These are phyloP conservation scores for Pseudonectria buxi DNA, from an alignment of 2,329 filamentous ascomycete genomes.

Conservation along the genomic window DNA sequence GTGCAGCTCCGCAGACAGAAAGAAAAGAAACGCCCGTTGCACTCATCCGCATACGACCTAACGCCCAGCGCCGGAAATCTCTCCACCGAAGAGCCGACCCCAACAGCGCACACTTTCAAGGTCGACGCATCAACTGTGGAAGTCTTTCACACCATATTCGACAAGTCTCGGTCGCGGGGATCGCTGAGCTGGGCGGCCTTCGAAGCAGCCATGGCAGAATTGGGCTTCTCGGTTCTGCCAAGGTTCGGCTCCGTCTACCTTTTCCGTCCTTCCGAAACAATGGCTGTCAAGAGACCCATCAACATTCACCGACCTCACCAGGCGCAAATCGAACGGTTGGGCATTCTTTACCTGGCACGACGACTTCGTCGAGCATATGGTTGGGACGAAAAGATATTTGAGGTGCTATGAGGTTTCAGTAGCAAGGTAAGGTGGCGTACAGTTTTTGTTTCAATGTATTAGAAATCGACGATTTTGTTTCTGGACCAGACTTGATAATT, in stretches of 20 bases:
- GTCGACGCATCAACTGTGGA: slow-evolving; percentile 32
- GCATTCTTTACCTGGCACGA: slow-evolving; percentile 20
- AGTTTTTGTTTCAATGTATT: no score
- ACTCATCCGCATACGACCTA: slow-evolving; percentile 30
- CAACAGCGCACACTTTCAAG: slow-evolving; percentile 18
- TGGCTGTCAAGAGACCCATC: slow-evolving; percentile 21
- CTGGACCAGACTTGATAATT: no score
- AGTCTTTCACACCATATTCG: slow-evolving; percentile 32
- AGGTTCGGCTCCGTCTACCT: slow-evolving; percentile 37
- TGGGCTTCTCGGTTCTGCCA: slow-evolving; percentile 35
- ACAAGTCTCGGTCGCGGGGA: slow-evolving; percentile 21
- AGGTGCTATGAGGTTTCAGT: slow-evolving; percentile 25
- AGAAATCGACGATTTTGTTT: no score
- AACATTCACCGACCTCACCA: slow-evolving; percentile 33
- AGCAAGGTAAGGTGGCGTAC: no score
- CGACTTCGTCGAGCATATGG: slow-evolving; percentile 30
- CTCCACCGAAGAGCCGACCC: background rate
- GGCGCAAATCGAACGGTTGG: slow-evolving; percentile 28
- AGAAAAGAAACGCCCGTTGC: slow-evolving; percentile 36
- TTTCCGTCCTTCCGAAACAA: slow-evolving; percentile 25
- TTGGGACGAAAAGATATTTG: slow-evolving; percentile 29
- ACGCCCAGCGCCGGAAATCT: background rate
- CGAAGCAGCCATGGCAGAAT: slow-evolving; percentile 32
- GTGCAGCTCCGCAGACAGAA: slow-evolving; percentile 33
- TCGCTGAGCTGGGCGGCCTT: slow-evolving; percentile 32